Base-by-base conservation (phyloP, 495 filamentous ascomycete species). In the Lentithecium fluviatile region DNA sequence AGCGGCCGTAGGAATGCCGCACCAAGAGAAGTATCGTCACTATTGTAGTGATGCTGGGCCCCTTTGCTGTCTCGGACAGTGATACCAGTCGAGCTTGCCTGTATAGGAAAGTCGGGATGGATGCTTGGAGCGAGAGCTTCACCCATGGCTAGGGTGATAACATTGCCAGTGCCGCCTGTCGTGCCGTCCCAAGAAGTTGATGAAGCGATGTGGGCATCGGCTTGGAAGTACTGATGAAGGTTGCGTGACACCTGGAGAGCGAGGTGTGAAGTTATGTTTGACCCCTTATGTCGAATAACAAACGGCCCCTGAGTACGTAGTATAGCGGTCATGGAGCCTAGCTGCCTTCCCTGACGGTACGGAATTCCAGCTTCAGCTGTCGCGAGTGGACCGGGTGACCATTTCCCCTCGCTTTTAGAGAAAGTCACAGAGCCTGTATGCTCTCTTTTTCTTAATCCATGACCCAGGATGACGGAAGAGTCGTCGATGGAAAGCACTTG, bases 171-270 rank as follows among this genome's bases (percentile, higher is more conserved):
- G 10, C 38, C 43, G n/a, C 36, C 7, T 7, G 17, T 15, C 23
- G 17, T 37, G 10, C 42, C 56, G 17, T 42, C 42, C n/a, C 13
- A 55, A 12, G 52, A n/a, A 15, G 8, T 5, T n/a, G 19, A 17
- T 8, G 38, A 45, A 7, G 52, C 37, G 42, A 84, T 77, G 32
- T 74, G 69, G n/a, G 80, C 71, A 68, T 84, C 82, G 32, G 82
- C 82, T 60, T 68, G 73, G 70, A 80, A 84, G 62, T 84, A 85
- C 61, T 85, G 83, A 56, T 77, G 75, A 1, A 85, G 71, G 60
- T 85, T 86, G 36, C 82, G 77, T 21, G 82, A 77, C n/a, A 83
- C 74, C 54, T 84, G 83, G 11, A 82, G 66, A 0, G 80, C 82
- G 26, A 78, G 56, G 43, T 66, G 50, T 12, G 67, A 59, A 19